Evolutionary conservation across 1,139 yeast genomes (phyloP), one percentile per base, ranked within the genome.

Genomic region (Lodderomyces margitis): DNA sequence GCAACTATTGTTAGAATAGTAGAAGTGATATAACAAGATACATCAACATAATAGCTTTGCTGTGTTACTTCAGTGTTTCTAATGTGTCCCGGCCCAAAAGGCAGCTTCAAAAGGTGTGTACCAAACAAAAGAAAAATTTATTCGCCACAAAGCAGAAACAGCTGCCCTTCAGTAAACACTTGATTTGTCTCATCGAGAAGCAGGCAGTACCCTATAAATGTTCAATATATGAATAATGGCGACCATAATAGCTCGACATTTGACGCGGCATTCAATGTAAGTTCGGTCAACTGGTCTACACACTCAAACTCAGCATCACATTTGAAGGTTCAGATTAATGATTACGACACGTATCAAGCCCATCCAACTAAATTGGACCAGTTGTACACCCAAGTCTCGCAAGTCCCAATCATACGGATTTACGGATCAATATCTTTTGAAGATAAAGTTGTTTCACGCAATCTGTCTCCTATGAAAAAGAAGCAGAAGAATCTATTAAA

Each of bases 361-460:
- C 25, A 44, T 3, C 70, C 75, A 5, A 58, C 62, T 41, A 55
- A 53, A 21, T 53, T 72, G 15, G 77, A 72, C 47, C 60, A 59
- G 38, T 51, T 61, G 5, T 57, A 58, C 32, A 51, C 55, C 12
- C 52, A 54, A 11, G 77, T 68, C 12, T 51, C 62, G 2, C 78
- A 74, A 36, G 91, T 85, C 0, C 98, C 98, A 0, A 68, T 88
- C 0, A 65, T 89, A 2, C 66, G 98, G 38, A 64, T 92, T 0
- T 92, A 81, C 60, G 97, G 97, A 0, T 73, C 79, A 11, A 68
- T 75, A 16, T 56, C 80, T 12, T 71, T 49, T 19, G 31, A 37
- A 12, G 35, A 39, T 46, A 41, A 34, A 12, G 34, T 34, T n/a
- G 16, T n/a, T 11, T 16, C 19, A 4, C 20, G 27, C 31, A 21